Evolutionary conservation across 768 basidiomycete species (phyloP), one percentile per base, ranked within the genome.

Genomic region (Calocybe gangraenosa): DNA sequence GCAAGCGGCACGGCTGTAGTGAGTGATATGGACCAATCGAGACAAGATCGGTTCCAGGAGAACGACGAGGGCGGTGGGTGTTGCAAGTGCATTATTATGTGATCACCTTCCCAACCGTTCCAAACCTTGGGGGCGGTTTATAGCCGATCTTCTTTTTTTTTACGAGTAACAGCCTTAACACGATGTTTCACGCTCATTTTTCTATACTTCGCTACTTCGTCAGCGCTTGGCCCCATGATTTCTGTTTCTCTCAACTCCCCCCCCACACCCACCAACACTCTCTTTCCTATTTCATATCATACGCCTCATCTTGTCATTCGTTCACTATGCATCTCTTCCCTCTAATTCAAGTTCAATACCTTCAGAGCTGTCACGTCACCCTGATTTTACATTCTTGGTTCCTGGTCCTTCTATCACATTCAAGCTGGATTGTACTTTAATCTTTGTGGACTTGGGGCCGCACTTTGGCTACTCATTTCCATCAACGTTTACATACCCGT

Each of bases 51-150:
- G 14, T 76, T 78, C 14, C 70, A 74, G 37, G 76, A 81, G 25
- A 78, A 82, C 6, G 75, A 73, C 11, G 60, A 56, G 1, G 69
- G 63, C 23, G 76, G 70, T 22, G 81, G 84, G 31, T 90, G 88
- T 59, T 91, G 88, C 73, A 86, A 83, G 66, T 91, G 88, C 66
- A 67, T 87, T 54, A 75, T 91, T 62, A 91, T 91, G 88, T 91
- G 79, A 88, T 50, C 38, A 28, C 46, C 17, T 13, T 22, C 20
- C 39, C 18, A n/a, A n/a, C n/a, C n/a, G n/a, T 48, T 17, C 25
- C 25, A 28, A 28, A 11, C 25, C 11, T 28, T 28, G 25, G n/a
- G n/a, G n/a, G n/a, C n/a, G n/a, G 9, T 19, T 18, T 37, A 41
- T n/a, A 18, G 37, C 11, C 37, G 35, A 20, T 32, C 31, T 33